Base-by-base conservation (phyloP, 2,329 filamentous ascomycete genomes). In the Mycogone perniciosa region DNA sequence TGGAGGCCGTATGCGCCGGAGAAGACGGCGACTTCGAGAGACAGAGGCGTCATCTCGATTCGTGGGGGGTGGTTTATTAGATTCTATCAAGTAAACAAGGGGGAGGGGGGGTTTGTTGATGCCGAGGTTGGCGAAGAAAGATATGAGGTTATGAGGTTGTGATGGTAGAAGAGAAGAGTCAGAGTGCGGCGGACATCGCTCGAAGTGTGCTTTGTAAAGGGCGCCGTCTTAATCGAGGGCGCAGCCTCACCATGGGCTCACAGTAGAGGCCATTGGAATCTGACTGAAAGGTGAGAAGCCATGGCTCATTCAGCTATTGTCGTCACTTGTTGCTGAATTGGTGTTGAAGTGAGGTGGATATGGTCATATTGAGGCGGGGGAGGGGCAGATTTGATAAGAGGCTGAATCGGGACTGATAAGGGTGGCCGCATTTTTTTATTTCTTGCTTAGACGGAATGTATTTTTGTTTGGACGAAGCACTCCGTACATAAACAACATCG, bases 1-100 rank as follows among this genome's bases (percentile, higher is more conserved):
- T 57, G 53, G 34, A 64, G 56, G 33, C 73, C 75, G 5, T 68
- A 66, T 9, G 56, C 53, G 27, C 69, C 60, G 38, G 74, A 75
- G 63, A 82, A 82, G 57, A 78, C 71, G 50, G 79, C 77, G 40
- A 81, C 68, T 59, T 82, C 79, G 13, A 81, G 71, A 11, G 64
- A 65, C 20, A 63, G 45, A 31, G 45, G 11, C 45, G 31, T 40
- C 44, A 33, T 5, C 3, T 7, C 5, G 26, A 34, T 6, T 10
- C 4, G 29, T 31, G 42, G 9, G 9, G 9, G 26, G 20, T 27
- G 26, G 20, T 29, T 7, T 30, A 57, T 13, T 55, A 46, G 49
- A 31, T 40, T 27, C 20, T 39, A 45, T 20, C 20, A 20, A 20
- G 20, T 20, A 2, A 20, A 20, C 20, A 20, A 20, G 20, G 20